Evolutionary conservation across 2,329 filamentous ascomycete genomes (phyloP), one percentile per base, ranked within the genome.

Genomic region (Ilyonectria mors-panacis): DNA sequence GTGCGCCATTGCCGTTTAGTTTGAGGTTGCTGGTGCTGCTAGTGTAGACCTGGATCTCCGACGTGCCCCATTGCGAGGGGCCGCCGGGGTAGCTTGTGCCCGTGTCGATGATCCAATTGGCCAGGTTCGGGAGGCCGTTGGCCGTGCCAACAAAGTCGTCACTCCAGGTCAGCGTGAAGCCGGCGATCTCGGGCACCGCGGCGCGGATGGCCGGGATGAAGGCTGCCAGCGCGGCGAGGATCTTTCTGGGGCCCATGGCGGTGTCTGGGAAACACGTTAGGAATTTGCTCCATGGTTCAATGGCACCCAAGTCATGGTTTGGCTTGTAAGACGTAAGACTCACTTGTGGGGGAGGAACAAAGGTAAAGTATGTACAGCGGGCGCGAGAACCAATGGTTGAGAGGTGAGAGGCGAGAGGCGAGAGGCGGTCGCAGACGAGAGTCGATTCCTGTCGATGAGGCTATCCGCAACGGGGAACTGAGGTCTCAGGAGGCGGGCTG

Each of bases 1-100:
- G 79, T 6, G 78, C 80, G 13, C 78, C n/a, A 45, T 70, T 33
- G 8, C 72, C 65, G 13, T 81, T 81, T 67, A 85, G 76, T 63
- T 73, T 77, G 48, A 86, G 70, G 75, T 87, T 87, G 47, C 73
- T 64, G 13, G 70, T 37, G 37, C 76, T 76, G 51, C 73, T 71
- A 23, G 84, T 86, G 76, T 87, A 87, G 1, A 77, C 80, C 73
- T 87, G 77, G 19, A 83, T 77, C 73, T 87, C 85, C 63, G 81
- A 79, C 4, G 85, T 87, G 55, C 85, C 85, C 85, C 85, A 87
- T 67, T 82, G 78, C 8, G 75, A 59, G 0, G 84, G 75, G 1
- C 85, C 85, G n/a, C 82, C 82, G 1, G 83, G 78, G 68, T 87
- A 87, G 10, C 72, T 69, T 0, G 83, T 86, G 55, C 85, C 85